Base-by-base conservation (phyloP, 2,329 filamentous ascomycete species). In the Ophiostoma novo-ulmi region DNA sequence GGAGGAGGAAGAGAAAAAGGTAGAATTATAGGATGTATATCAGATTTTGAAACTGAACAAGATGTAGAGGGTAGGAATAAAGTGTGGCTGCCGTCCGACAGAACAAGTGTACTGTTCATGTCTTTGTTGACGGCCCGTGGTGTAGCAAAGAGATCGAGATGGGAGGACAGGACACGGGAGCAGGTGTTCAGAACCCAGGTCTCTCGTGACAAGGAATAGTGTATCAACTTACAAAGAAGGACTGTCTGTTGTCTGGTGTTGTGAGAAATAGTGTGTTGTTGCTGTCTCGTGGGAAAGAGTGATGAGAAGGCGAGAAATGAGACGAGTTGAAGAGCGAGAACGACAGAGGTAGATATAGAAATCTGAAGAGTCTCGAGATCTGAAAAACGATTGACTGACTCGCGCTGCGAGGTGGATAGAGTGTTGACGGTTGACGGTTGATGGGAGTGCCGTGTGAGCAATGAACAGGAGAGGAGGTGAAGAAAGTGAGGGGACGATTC, bases 171-270 rank as follows among this genome's bases (percentile, higher is more conserved):
- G 22, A 11, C 11, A 63, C 26, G 26, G 26, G 26, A 35, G 26
- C 13, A 63, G 58, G 58, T 63, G 58, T 63, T 11, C 58, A 36
- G 58, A 11, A 36, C 1, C 26, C 22, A 8, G 14, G 26, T 63
- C 10, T 63, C 26, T 3, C 10, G 26, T 63, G 58, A 14, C 26
- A 63, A 61, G 39, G 39, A 68, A n/a, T 17, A 14, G 52, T 7
- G 26, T 48, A 68, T 41, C 41, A 35, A 63, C 58, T 63, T 63
- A 63, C 58, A 63, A 58, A 58, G 22, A 63, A 63, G 11, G 14
- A 14, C 26, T 63, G 58, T 58, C n/a, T 22, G 8, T 26, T 26
- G 52, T 55, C 20, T 55, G 52, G 11, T 38, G 22, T 2, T 26
- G 36, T 14, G 20, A 68, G 10, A 52, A 52, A 11, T 63, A 20